Percentiles rank a stretch among this genome's conserved stretches.
These are phyloP conservation scores for Phialemonium atrogriseum DNA, from an alignment of 2,329 filamentous ascomycete species.

Conservation along the genomic window DNA sequence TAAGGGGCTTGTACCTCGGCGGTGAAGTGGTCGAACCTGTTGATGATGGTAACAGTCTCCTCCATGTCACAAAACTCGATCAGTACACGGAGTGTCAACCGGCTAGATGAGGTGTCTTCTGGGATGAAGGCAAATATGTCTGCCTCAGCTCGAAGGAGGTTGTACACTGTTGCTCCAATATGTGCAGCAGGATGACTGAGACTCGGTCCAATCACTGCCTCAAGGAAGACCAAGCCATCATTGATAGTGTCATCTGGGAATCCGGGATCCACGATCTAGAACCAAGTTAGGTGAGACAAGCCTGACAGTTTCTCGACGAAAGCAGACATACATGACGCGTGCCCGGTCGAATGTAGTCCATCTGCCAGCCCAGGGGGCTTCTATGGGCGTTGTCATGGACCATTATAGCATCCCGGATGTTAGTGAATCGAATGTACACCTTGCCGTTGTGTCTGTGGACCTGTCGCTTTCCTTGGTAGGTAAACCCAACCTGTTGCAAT, in stretches of 20 bases:
- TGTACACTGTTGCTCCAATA: constrained; percentile 22
- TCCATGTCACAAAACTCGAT: constrained; percentile 45
- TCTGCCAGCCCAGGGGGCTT: constrained; percentile 36
- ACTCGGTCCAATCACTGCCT: constrained; percentile 27
- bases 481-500: constrained; percentile 24
- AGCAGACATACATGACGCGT: constrained; percentile 28
- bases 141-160: constrained; percentile 37
- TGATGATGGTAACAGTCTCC: constrained; percentile 30
- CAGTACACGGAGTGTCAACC: constrained; percentile 33
- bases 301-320: not conserved
- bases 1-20: constrained; percentile 22
- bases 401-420: constrained; percentile 50
- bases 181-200: constrained; percentile 8
- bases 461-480: constrained; percentile 28
- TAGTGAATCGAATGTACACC: constrained; percentile 48
- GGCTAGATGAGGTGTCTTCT: constrained; percentile 18
- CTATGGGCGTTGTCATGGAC: constrained; percentile 37
- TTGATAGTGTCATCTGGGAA: no score
- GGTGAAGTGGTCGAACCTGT: constrained; percentile 28
- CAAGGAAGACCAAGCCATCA: constrained; percentile 34
- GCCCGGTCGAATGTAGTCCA: constrained; percentile 35
- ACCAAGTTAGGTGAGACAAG: constrained; percentile 5
- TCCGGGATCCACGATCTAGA: constrained; percentile 19
- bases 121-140: constrained; percentile 44
- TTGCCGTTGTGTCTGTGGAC: constrained; percentile 28